These are phyloP conservation scores for Silene coronaria DNA, from an alignment of 179 eudicot genomes.

Conservation along the genomic window DNA sequence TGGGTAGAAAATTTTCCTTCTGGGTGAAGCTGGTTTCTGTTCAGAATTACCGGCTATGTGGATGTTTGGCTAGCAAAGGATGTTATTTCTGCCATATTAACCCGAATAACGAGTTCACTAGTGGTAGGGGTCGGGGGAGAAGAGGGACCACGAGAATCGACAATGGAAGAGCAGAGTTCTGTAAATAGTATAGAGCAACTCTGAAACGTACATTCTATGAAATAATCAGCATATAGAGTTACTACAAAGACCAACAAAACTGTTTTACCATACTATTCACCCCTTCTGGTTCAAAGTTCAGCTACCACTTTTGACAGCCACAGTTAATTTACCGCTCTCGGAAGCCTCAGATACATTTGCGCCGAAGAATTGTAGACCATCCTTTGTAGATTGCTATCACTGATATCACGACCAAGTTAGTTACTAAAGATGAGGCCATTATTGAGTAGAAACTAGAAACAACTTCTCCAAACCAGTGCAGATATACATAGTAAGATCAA, in stretches of 20 bases:
- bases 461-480: not conserved
- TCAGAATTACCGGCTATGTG: too few species aligned
- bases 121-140: not conserved
- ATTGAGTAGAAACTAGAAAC: too few species aligned
- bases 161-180: not conserved
- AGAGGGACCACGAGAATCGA: not conserved
- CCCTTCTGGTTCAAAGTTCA: constrained; percentile 3
- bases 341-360: constrained; percentile 4
- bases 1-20: too few species aligned
- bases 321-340: not conserved
- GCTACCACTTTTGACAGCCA: constrained; percentile 5
- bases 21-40: too few species aligned
- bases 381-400: constrained; percentile 7
- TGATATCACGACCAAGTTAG: not conserved
- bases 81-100: too few species aligned
- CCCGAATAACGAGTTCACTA: not conserved
- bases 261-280: constrained; percentile 15
- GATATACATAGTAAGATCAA: not conserved
- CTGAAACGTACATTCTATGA: constrained; percentile 8
- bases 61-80: too few species aligned
- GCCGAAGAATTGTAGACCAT: not conserved
- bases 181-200: not conserved
- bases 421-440: not conserved
- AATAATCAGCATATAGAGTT: not conserved
- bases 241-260: not conserved